These are phyloP conservation scores for Ciborinia camelliae DNA, from an alignment of 2,329 filamentous ascomycete genomes.

Conservation along the genomic window DNA sequence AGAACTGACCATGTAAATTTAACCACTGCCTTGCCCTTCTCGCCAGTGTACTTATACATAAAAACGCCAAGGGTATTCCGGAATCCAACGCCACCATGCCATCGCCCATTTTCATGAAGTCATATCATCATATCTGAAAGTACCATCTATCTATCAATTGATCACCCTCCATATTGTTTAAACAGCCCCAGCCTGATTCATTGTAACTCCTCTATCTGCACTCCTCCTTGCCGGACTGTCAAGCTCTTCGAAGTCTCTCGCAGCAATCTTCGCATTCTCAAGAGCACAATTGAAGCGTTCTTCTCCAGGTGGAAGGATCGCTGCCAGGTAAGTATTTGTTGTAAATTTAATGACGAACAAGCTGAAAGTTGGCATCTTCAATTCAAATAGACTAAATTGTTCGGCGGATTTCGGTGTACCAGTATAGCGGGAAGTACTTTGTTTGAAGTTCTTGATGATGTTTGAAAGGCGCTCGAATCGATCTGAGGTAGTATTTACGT, in stretches of 20 bases:
- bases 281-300: slow-evolving; percentile 87
- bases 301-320: slow-evolving; percentile 86
- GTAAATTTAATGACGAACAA: slow-evolving; percentile 95
- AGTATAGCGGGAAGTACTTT: slow-evolving; percentile 71
- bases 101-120: slow-evolving; percentile 3
- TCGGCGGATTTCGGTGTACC: slow-evolving; percentile 77
- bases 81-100: slow-evolving; percentile 19
- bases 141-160: background rate
- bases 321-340: slow-evolving; percentile 94
- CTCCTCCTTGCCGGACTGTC: slow-evolving; percentile 48
- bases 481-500: slow-evolving; percentile 82
- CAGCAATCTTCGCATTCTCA: slow-evolving; percentile 83
- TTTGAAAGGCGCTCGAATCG: slow-evolving; percentile 93
- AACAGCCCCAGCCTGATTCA: background rate
- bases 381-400: slow-evolving; percentile 76
- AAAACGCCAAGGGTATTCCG: slow-evolving; percentile 20
- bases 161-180: background rate
- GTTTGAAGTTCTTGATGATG: slow-evolving; percentile 98
- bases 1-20: background rate
- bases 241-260: slow-evolving; percentile 72
- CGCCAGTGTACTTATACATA: slow-evolving; percentile 3
- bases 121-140: slow-evolving; percentile 11
- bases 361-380: slow-evolving; percentile 79
- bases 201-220: slow-evolving; percentile 32
- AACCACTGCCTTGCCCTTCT: background rate